phyloP scores from a whole-genome alignment of 2,329 filamentous ascomycete genomes.

The Fusarium proliferatum region DNA sequence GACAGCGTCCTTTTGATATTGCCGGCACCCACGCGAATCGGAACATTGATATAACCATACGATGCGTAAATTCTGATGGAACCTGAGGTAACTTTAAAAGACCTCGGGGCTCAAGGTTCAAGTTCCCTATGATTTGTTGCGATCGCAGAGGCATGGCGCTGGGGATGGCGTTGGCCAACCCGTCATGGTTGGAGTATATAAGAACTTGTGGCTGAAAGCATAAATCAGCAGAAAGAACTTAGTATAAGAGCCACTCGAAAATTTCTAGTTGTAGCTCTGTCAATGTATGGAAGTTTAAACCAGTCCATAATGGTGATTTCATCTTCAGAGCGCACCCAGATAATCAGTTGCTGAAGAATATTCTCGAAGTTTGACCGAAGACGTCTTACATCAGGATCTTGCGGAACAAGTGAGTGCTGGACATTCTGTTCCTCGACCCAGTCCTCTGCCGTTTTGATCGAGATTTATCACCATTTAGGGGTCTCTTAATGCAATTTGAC shows the following conservation, averaged over 20 bases:
- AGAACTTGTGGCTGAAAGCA: too few species aligned
- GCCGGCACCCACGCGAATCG: background rate
- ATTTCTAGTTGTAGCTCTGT: too few species aligned
- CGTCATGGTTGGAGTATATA: too few species aligned
- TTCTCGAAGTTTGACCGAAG: background rate
- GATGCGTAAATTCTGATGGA: background rate
- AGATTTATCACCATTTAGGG: background rate
- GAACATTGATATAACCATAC: background rate
- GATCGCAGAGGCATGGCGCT: background rate
- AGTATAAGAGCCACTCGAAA: too few species aligned
- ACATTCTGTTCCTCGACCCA: background rate
- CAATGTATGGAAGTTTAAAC: too few species aligned
- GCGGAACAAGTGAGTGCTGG: background rate
- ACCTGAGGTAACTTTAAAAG: background rate
- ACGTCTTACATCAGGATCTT: background rate
- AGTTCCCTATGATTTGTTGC: background rate
- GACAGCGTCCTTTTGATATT: background rate
- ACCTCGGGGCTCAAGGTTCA: background rate
- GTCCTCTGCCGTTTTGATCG: background rate
- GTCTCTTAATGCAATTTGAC: background rate
- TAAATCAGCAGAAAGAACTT: too few species aligned
- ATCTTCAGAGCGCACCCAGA: too few species aligned
- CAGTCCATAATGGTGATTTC: too few species aligned
- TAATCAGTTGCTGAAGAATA: too few species aligned
- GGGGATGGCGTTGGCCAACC: background rate